Conservation (phyloP, 306 rosid species). For the Trifolium pratense region DNA sequence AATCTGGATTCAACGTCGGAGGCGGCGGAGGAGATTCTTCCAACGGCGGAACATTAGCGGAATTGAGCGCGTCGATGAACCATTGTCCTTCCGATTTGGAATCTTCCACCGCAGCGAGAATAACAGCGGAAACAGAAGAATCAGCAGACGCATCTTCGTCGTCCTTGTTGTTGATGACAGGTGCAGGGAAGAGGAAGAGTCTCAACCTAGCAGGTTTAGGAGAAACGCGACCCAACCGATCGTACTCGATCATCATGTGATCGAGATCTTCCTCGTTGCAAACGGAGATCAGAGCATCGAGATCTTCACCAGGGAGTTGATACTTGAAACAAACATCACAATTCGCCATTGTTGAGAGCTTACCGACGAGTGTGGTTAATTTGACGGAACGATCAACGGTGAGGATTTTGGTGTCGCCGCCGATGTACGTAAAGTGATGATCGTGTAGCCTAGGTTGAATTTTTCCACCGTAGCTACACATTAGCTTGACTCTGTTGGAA, state of each 20-base stretch:
- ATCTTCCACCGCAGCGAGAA: conserved; percentile 46
- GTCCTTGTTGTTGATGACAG: not conserved
- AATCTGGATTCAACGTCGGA: conserved; percentile 58
- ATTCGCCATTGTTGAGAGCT: conserved; percentile 60
- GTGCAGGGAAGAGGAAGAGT: conserved; percentile 65
- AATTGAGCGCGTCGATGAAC: conserved; percentile 87
- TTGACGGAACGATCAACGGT: conserved; percentile 70
- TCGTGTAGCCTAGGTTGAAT: conserved; percentile 78
- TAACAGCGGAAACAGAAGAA: conserved; percentile 36
- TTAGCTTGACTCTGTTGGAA: conserved; percentile 63
- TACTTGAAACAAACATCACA: conserved; percentile 68
- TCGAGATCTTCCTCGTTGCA: conserved; percentile 86
- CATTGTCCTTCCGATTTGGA: conserved; percentile 68
- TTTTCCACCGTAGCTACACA: conserved; percentile 89
- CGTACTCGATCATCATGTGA: conserved; percentile 85
- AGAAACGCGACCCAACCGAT: conserved; percentile 69
- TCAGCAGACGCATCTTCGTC: not conserved
- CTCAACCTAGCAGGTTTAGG: conserved; percentile 74
- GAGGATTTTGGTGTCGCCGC: conserved; percentile 89
- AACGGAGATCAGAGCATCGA: conserved; percentile 87
- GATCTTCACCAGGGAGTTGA: conserved; percentile 91
- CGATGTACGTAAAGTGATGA: conserved; percentile 76
- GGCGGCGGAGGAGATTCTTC: conserved; percentile 58
- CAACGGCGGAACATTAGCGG: conserved; percentile 59
- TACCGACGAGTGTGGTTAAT: conserved; percentile 54